These are phyloP conservation scores for Cafeteria roenbergensis DNA, from an alignment of 108 stramenopile genomes.

Conservation along the genomic window DNA sequence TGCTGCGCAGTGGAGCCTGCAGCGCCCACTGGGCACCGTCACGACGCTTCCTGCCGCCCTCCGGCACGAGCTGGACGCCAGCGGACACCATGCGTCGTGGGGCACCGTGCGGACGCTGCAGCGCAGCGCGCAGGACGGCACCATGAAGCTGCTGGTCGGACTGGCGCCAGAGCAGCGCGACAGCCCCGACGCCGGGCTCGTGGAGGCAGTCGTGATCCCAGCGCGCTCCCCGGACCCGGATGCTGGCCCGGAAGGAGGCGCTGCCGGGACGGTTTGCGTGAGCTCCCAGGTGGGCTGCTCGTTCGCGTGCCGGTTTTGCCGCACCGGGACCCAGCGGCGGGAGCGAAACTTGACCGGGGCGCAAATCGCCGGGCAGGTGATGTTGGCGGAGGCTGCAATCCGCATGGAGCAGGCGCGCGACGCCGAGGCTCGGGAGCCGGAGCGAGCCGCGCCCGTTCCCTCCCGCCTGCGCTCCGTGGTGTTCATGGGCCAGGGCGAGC, in stretches of 20 bases:
- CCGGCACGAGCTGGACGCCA: too few species aligned
- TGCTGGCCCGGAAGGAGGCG: not conserved
- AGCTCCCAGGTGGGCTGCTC: slow-evolving; percentile 89
- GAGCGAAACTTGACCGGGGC: slow-evolving; percentile 62
- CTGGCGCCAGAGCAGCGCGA: too few species aligned
- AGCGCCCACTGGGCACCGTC: too few species aligned
- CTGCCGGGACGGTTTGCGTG: slow-evolving; percentile 63
- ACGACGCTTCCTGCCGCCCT: too few species aligned
- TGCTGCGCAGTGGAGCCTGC: too few species aligned
- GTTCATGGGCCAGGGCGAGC: slow-evolving; percentile 97
- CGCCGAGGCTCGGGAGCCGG: not conserved
- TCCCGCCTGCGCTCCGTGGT: slow-evolving; percentile 59
- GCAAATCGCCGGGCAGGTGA: slow-evolving; percentile 54
- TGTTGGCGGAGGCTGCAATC: not conserved
- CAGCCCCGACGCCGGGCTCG: too few species aligned
- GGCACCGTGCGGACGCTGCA: too few species aligned
- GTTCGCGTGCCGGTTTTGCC: slow-evolving; percentile 92
- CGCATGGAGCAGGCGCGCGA: not conserved
- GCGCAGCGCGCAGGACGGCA: too few species aligned
- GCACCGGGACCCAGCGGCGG: slow-evolving; percentile 58
- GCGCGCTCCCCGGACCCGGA: too few species aligned
- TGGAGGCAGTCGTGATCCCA: too few species aligned
- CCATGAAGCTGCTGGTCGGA: too few species aligned
- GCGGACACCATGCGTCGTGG: too few species aligned
- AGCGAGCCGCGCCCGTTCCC: not conserved